phyloP scores from a whole-genome alignment of 169 alveolate species.

The Fabrea salina region DNA sequence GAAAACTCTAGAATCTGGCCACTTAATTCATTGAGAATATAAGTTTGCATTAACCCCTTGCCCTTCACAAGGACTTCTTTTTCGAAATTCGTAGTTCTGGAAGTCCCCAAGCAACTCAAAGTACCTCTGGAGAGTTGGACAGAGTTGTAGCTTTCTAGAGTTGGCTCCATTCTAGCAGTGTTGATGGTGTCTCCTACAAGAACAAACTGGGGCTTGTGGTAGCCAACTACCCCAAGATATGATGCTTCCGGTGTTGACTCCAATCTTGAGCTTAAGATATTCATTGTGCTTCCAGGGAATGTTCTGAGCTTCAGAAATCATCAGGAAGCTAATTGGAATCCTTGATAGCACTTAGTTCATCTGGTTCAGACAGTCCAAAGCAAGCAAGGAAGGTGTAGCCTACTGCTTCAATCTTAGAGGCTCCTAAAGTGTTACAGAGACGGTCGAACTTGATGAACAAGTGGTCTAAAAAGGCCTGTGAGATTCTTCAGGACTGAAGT shows the following conservation, averaged over 20 bases:
- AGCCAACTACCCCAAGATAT: slow-evolving; percentile 97
- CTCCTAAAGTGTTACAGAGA: slow-evolving; percentile 26
- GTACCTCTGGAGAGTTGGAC: slow-evolving; percentile 14
- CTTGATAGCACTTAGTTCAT: background rate
- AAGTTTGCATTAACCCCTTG: slow-evolving; percentile 1
- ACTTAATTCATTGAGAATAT: no score
- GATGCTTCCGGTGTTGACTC: slow-evolving; percentile 94
- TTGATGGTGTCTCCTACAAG: slow-evolving; percentile 98
- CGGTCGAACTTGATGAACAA: slow-evolving; percentile 13
- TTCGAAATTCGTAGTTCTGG: background rate
- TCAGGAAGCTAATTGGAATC: slow-evolving; percentile 8
- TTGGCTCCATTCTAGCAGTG: slow-evolving; percentile 91
- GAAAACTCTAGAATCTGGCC: no score
- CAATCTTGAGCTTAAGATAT: slow-evolving; percentile 79
- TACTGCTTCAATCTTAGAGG: slow-evolving; percentile 33
- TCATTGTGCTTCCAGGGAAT: background rate
- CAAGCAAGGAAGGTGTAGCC: slow-evolving; percentile 31
- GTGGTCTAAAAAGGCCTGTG: background rate
- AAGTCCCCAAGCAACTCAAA: background rate
- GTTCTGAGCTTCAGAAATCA: background rate
- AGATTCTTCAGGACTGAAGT: slow-evolving; percentile 21
- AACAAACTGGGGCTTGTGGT: slow-evolving; percentile 95
- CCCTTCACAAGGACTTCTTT: slow-evolving; percentile 13
- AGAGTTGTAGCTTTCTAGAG: background rate
- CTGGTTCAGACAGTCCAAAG: slow-evolving; percentile 29